A percentile compares a stretch with the other conserved stretches of the same genome.
Conservation (phyloP, 2,329 filamentous ascomycete genomes). For the Colletotrichum gigasporum region DNA sequence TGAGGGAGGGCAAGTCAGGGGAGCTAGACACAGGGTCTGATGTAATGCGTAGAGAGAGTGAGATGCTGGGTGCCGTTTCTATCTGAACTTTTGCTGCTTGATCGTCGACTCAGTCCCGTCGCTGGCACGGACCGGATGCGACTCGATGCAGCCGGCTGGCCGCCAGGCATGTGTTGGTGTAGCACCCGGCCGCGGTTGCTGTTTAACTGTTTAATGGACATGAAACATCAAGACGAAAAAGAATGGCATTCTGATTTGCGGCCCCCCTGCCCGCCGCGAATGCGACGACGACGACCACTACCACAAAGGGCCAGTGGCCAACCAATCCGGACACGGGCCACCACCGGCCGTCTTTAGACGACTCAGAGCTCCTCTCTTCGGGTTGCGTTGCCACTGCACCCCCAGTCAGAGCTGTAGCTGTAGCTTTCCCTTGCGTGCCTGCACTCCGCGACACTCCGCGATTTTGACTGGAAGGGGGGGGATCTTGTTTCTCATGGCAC, state of each 20-base stretch:
- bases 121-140: slow-evolving; percentile 23
- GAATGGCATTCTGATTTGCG: neutral
- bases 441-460: neutral
- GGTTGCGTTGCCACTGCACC: neutral
- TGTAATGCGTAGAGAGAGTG: no score
- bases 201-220: slow-evolving; percentile 15
- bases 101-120: slow-evolving; percentile 27
- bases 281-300: neutral
- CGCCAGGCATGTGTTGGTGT: slow-evolving; percentile 16
- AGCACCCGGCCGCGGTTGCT: slow-evolving; percentile 2
- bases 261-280: neutral
- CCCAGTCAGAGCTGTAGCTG: neutral
- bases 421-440: slow-evolving; percentile 14
- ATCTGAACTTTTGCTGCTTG: slow-evolving; percentile 17
- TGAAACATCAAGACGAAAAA: slow-evolving; percentile 15
- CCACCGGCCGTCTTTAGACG: neutral
- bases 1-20: no score
- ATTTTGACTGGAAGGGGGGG: neutral
- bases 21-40: no score
- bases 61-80: no score
- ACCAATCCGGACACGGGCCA: neutral
- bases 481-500: neutral
- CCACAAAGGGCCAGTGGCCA: neutral
- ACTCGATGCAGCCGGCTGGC: slow-evolving; percentile 20
- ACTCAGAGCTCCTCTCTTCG: neutral